Conservation (phyloP, 2,329 filamentous ascomycete species). For the Exophiala sp. region DNA sequence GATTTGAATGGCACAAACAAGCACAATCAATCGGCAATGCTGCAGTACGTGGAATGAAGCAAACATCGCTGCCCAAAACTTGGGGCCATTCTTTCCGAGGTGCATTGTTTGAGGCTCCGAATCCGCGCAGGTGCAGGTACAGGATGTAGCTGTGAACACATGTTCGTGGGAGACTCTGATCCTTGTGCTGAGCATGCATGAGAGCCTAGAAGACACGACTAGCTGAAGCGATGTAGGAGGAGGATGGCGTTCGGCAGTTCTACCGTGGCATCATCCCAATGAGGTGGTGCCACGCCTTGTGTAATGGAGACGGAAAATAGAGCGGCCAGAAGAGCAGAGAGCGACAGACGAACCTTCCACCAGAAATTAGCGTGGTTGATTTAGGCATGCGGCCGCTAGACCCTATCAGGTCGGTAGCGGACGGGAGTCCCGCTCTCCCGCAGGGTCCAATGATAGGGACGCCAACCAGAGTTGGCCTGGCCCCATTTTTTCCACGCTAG, state of each 20-base stretch:
- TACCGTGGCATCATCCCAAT: constrained; percentile 15
- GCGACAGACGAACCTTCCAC: not conserved
- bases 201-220: not conserved
- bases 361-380: constrained; percentile 1
- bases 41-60: constrained; percentile 13
- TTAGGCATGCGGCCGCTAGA: constrained; percentile 1
- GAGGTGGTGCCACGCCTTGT: constrained; percentile 15
- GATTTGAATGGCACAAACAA: not conserved
- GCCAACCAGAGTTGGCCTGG: not conserved
- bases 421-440: not conserved
- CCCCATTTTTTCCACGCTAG: no score
- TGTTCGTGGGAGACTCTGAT: constrained; percentile 8
- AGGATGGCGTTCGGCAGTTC: not conserved
- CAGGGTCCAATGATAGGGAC: not conserved
- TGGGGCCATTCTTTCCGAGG: not conserved
- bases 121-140: constrained; percentile 13
- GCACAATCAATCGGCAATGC: not conserved
- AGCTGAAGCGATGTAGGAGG: constrained; percentile 13
- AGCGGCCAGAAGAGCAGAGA: no score
- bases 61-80: constrained; percentile 14
- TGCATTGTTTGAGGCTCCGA: not conserved
- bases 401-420: not conserved
- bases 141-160: constrained; percentile 16
- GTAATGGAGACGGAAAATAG: no score
- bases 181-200: not conserved